Evolutionary conservation across 1,139 yeast species (phyloP).

Genomic region (Blastobotrys indianensis): DNA sequence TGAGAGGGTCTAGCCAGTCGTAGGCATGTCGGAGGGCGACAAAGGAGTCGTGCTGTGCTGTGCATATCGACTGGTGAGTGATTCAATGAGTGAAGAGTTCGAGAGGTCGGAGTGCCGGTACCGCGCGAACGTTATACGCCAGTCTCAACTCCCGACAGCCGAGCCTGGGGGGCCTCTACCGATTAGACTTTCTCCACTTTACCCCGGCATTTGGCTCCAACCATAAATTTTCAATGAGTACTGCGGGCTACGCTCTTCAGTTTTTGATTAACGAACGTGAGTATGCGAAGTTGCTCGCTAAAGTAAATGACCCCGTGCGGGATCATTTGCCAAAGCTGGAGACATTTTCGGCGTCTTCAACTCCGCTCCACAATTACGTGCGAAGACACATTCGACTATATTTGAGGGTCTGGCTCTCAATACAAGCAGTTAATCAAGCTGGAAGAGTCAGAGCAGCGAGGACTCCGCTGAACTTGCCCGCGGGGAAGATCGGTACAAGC

Average conservation of each 20-base stretch:
- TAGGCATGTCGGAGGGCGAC: no score
- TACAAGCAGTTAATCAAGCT: conserved; percentile 20
- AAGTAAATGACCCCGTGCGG: conserved; percentile 11
- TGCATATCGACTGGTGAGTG: no score
- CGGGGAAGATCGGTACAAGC: conserved; percentile 25
- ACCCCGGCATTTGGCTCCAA: background rate
- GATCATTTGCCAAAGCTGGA: conserved; percentile 16
- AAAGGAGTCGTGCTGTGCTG: no score
- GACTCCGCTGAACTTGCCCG: conserved; percentile 10
- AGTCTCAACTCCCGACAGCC: no score
- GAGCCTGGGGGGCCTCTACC: no score
- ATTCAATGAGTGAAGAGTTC: no score
- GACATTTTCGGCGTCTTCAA: background rate
- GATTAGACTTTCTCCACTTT: conserved; percentile 4
- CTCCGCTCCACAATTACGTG: conserved; percentile 9
- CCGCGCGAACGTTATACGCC: no score
- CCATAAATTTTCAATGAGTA: conserved; percentile 1
- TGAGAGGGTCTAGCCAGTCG: no score
- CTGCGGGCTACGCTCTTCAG: conserved; percentile 23
- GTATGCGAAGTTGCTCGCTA: conserved; percentile 18
- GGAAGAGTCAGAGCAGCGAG: conserved; percentile 9
- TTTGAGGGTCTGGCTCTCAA: conserved; percentile 24
- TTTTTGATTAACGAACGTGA: conserved; percentile 26
- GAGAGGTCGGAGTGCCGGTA: no score
- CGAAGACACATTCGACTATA: conserved; percentile 30